These are phyloP conservation scores for Hygrocybe punicea DNA, from an alignment of 768 basidiomycete species.

Conservation along the genomic window DNA sequence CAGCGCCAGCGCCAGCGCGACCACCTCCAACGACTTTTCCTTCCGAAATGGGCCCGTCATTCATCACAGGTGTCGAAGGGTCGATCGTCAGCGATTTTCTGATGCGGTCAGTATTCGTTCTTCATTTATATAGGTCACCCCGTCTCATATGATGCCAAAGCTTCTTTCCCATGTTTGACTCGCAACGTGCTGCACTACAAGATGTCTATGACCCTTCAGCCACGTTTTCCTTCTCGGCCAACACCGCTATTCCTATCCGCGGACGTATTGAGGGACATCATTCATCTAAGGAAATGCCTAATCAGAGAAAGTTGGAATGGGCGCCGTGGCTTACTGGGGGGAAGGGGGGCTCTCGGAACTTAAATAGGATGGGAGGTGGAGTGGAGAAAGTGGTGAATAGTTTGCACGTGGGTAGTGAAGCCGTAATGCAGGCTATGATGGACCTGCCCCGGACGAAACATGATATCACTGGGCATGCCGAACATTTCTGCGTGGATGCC, in stretches of 20 bases:
- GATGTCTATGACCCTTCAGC: conserved; percentile 79
- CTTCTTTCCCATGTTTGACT: conserved; percentile 84
- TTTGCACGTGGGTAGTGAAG: conserved; percentile 69
- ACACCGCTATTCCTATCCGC: conserved; percentile 76
- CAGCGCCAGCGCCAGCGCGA: conserved; percentile 37
- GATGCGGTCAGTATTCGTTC: conserved; percentile 51
- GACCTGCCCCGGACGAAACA: conserved; percentile 77
- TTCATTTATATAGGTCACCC: neutral
- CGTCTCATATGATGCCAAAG: conserved; percentile 38
- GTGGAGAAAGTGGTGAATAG: conserved; percentile 61
- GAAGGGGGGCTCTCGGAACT: conserved; percentile 70
- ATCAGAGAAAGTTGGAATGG: conserved; percentile 85
- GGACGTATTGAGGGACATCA: conserved; percentile 72
- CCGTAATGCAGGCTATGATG: conserved; percentile 55
- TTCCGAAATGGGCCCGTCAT: conserved; percentile 64
- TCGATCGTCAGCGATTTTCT: conserved; percentile 73
- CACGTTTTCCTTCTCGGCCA: conserved; percentile 88
- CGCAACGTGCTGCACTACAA: conserved; percentile 59
- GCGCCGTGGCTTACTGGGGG: conserved; percentile 55
- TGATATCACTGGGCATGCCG: conserved; percentile 70
- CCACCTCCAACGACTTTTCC: conserved; percentile 75
- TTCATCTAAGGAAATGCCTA: conserved; percentile 60
- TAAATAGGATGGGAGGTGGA: conserved; percentile 60
- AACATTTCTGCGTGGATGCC: conserved; percentile 84
- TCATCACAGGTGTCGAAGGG: conserved; percentile 71